A percentile compares a stretch with the other conserved stretches of the same genome.
Conservation (phyloP, 2,329 filamentous ascomycete species). For the Scleromitrula shiraiana region DNA sequence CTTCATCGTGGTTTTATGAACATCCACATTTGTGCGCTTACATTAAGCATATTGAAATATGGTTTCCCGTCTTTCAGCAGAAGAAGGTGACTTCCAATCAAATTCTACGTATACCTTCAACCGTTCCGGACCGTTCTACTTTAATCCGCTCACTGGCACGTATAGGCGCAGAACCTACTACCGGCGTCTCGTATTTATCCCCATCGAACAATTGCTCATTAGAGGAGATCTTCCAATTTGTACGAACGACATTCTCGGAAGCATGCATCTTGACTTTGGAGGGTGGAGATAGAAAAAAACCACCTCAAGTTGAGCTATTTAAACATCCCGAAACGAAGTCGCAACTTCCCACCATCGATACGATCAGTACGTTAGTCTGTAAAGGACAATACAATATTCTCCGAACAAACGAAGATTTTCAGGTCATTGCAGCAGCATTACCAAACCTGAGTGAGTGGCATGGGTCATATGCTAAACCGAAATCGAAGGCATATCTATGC, state of each 20-base stretch:
- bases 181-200: conserved; percentile 50
- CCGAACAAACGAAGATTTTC: conserved; percentile 54
- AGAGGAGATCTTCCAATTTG: conserved; percentile 60
- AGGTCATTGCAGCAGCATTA: conserved; percentile 51
- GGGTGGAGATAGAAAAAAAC: conserved; percentile 69
- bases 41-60: conserved; percentile 67
- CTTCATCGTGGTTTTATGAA: conserved; percentile 50
- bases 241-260: conserved; percentile 46
- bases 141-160: conserved; percentile 29
- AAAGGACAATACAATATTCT: conserved; percentile 74
- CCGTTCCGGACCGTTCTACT: conserved; percentile 21
- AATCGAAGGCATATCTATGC: conserved; percentile 64
- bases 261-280: conserved; percentile 63
- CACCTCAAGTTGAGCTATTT: conserved; percentile 58
- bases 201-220: conserved; percentile 61
- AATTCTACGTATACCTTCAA: conserved; percentile 21
- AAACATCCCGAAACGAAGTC: conserved; percentile 1
- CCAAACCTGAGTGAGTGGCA: conserved; percentile 54
- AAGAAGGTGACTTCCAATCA: conserved; percentile 24
- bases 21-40: conserved; percentile 53
- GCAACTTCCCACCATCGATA: conserved; percentile 29
- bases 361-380: conserved; percentile 60
- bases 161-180: conserved; percentile 32
- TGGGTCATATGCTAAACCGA: conserved; percentile 56
- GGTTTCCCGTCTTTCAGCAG: conserved; percentile 62